Evolutionary conservation across 1,139 yeast species (phyloP).

Genomic region (Candida albicans): DNA sequence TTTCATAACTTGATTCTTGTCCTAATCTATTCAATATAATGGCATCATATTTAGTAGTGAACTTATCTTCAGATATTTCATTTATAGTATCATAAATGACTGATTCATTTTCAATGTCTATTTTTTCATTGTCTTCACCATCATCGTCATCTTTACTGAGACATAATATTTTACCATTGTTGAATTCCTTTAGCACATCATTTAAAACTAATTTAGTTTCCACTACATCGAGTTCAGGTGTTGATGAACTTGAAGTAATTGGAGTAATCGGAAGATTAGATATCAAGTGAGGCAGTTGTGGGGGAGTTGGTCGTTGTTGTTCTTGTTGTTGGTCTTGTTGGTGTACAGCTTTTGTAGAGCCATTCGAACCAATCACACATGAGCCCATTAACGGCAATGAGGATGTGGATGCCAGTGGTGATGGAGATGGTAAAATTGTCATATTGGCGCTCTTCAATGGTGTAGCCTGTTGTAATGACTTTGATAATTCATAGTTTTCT

Average conservation of each 20-base stretch:
- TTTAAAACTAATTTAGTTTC: not conserved
- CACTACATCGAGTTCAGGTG: not conserved
- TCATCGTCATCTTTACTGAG: slow-evolving; percentile 3
- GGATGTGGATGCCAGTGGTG: not conserved
- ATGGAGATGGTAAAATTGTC: not conserved
- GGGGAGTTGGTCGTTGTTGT: too few relatives aligned
- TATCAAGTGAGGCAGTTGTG: too few relatives aligned
- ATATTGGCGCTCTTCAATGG: not conserved
- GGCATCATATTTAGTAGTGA: slow-evolving; percentile 4
- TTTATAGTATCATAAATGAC: slow-evolving; percentile 4
- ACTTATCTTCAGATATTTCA: slow-evolving; percentile 5
- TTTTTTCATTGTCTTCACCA: not conserved
- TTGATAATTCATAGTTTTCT: slow-evolving; percentile 11
- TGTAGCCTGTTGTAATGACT: not conserved
- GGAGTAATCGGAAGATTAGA: too few relatives aligned
- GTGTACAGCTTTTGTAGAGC: too few relatives aligned
- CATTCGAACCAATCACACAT: too few relatives aligned
- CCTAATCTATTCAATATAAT: slow-evolving; percentile 10
- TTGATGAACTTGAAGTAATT: not conserved
- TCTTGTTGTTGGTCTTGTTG: too few relatives aligned
- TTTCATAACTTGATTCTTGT: slow-evolving; percentile 2
- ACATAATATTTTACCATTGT: slow-evolving; percentile 7
- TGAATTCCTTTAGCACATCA: not conserved
- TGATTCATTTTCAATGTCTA: not conserved
- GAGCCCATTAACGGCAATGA: too few relatives aligned